Conservation (phyloP, 805 yeast genomes). For the Saccharomycopsis oosterbeekiorum region DNA sequence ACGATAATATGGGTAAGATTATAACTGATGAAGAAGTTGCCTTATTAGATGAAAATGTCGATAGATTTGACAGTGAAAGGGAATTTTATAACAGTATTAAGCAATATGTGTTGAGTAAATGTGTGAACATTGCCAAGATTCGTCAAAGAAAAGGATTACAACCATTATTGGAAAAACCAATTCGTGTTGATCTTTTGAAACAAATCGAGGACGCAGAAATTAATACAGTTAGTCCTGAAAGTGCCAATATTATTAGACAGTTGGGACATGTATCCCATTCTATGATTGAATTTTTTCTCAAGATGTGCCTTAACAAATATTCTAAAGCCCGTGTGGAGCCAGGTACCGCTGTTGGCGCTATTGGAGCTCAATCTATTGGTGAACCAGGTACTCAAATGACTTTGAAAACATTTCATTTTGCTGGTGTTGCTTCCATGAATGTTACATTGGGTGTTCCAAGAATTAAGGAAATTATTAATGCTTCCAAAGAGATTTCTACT, state of each 20-base stretch:
- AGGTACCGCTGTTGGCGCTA: slow-evolving; percentile 98
- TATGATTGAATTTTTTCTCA: slow-evolving; percentile 56
- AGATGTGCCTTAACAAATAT: slow-evolving; percentile 72
- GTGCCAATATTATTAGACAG: slow-evolving; percentile 47
- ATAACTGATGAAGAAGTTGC: slow-evolving; percentile 34
- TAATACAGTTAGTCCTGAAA: slow-evolving; percentile 23
- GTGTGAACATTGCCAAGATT: slow-evolving; percentile 42
- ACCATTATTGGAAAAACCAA: slow-evolving; percentile 34
- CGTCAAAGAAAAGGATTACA: slow-evolving; percentile 46
- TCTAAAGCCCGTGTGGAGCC: slow-evolving; percentile 91
- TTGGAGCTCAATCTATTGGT: slow-evolving; percentile 98
- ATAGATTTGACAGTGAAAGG: slow-evolving; percentile 81
- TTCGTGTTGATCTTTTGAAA: slow-evolving; percentile 27
- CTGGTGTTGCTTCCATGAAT: slow-evolving; percentile 99
- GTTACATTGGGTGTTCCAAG: slow-evolving; percentile 99
- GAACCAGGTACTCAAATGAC: slow-evolving; percentile 99
- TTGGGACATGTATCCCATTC: slow-evolving; percentile 53
- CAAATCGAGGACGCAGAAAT: slow-evolving; percentile 29
- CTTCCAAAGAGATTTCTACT: slow-evolving; percentile 88
- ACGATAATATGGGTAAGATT: slow-evolving; percentile 60
- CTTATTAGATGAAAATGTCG: slow-evolving; percentile 55
- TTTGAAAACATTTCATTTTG: slow-evolving; percentile 91
- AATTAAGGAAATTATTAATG: slow-evolving; percentile 96
- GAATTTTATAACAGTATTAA: slow-evolving; percentile 71
- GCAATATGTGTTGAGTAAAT: slow-evolving; percentile 49